Percentiles rank a stretch among this genome's conserved stretches.
These are phyloP conservation scores for Haplosporangium sp. DNA, from an alignment of 371 early-diverging fungal species.

Conservation along the genomic window DNA sequence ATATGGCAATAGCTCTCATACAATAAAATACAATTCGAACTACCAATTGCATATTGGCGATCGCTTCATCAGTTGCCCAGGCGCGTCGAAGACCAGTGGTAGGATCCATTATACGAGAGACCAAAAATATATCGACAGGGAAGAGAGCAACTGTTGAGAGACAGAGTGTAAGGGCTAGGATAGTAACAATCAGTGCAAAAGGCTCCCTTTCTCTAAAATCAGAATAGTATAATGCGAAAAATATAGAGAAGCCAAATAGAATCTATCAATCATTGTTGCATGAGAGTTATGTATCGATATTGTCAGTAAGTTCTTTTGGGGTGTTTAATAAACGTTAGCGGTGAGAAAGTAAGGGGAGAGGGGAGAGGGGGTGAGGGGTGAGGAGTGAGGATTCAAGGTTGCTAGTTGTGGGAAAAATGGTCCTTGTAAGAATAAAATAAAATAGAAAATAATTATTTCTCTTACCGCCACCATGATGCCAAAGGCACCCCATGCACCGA, in stretches of 20 bases:
- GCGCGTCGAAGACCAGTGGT: slow-evolving; percentile 67
- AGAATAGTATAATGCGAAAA: slow-evolving; percentile 69
- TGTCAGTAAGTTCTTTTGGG: background rate
- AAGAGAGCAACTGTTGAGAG: slow-evolving; percentile 68
- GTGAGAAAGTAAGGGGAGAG: background rate
- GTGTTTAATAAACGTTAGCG: background rate
- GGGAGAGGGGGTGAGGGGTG: no score
- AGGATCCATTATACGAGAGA: slow-evolving; percentile 71
- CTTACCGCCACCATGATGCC: slow-evolving; percentile 52
- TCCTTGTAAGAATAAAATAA: background rate
- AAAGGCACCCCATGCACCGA: slow-evolving; percentile 56
- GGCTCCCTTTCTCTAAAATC: slow-evolving; percentile 67
- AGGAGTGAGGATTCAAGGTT: background rate
- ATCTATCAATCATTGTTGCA: slow-evolving; percentile 35
- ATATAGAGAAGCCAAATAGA: slow-evolving; percentile 62
- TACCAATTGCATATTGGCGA: slow-evolving; percentile 59
- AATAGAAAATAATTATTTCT: no score
- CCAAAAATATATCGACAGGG: slow-evolving; percentile 77
- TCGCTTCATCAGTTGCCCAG: slow-evolving; percentile 72
- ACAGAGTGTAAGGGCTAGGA: slow-evolving; percentile 64
- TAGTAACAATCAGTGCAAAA: slow-evolving; percentile 66
- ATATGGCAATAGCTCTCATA: slow-evolving; percentile 23
- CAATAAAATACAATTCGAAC: slow-evolving; percentile 69
- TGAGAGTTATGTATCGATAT: background rate
- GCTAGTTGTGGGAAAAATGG: background rate